These are phyloP conservation scores for Kitagawia praeruptora DNA, from an alignment of 129 eudicot genomes.

Conservation along the genomic window DNA sequence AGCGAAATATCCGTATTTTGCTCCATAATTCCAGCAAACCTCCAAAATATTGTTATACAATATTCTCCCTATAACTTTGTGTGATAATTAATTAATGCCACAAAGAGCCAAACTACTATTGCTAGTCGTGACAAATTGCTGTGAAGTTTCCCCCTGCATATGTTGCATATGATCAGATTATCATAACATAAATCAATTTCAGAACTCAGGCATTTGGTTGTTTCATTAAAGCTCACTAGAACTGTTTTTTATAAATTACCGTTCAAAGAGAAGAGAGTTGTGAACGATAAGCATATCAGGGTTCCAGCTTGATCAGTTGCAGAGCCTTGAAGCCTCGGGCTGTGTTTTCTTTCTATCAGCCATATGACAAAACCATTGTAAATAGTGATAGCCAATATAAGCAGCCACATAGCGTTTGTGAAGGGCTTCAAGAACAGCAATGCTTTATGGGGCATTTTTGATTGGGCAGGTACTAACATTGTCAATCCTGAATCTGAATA, in stretches of 20 bases:
- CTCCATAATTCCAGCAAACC: too few species aligned
- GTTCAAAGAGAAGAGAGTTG: constrained; percentile 6
- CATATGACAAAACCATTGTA: constrained; percentile 14
- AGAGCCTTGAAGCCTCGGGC: neutral
- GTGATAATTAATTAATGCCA: neutral
- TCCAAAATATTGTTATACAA: too few species aligned
- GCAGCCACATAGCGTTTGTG: constrained; percentile 7
- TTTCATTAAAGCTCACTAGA: neutral
- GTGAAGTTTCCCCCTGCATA: constrained; percentile 5
- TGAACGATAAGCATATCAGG: neutral
- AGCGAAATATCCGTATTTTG: too few species aligned
- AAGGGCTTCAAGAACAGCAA: constrained; percentile 10
- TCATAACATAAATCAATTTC: neutral
- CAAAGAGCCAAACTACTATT: neutral
- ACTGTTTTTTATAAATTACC: neutral
- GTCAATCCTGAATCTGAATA: neutral
- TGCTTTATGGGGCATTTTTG: constrained; percentile 1
- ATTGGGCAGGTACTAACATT: constrained; percentile 5
- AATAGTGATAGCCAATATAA: neutral
- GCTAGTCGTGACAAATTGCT: neutral
- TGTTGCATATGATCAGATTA: neutral
- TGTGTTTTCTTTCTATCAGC: constrained; percentile 4
- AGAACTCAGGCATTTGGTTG: neutral
- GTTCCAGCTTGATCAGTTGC: constrained; percentile 1
- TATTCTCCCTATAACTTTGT: neutral